Percentiles rank a stretch among this genome's conserved stretches.
These are phyloP conservation scores for Tetragonia tetragonoides DNA, from an alignment of 148 eudicot species.

Conservation along the genomic window DNA sequence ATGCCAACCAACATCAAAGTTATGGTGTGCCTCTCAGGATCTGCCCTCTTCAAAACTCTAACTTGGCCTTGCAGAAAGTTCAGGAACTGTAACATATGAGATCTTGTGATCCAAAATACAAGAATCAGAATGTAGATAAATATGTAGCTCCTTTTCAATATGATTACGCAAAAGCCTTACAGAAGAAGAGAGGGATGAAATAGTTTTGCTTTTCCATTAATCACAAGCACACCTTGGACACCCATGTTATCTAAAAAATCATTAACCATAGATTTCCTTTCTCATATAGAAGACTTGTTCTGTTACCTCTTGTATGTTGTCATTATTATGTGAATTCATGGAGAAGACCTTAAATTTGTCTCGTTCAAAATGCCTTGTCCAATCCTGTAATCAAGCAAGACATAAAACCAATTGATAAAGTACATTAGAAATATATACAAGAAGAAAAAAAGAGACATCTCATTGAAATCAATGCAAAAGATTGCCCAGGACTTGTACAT, in stretches of 20 bases:
- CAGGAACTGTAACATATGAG: conserved; percentile 49
- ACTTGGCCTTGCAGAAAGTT: conserved; percentile 66
- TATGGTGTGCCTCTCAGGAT: conserved; percentile 40
- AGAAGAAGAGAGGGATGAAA: not conserved
- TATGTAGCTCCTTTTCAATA: not conserved
- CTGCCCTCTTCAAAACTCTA: conserved; percentile 46
- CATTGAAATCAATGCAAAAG: not conserved
- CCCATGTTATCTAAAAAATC: not conserved
- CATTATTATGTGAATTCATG: conserved; percentile 78
- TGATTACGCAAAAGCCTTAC: not conserved
- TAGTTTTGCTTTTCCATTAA: not conserved
- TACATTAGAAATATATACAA: not conserved
- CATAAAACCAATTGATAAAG: not conserved
- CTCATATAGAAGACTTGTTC: not conserved
- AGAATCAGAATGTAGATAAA: not conserved
- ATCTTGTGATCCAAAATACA: conserved; percentile 1
- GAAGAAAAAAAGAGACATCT: not conserved
- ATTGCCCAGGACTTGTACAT: not conserved
- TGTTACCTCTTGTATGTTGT: conserved; percentile 62
- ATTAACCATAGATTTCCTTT: not conserved
- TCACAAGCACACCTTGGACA: not conserved
- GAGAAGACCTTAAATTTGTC: conserved; percentile 33
- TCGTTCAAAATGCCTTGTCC: conserved; percentile 42
- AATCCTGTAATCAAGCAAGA: conserved; percentile 42
- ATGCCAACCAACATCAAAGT: conserved; percentile 66